A percentile compares a stretch with the other conserved stretches of the same genome.
These are phyloP conservation scores for Parachaetomium inaequale DNA, from an alignment of 495 filamentous ascomycete species.

Conservation along the genomic window DNA sequence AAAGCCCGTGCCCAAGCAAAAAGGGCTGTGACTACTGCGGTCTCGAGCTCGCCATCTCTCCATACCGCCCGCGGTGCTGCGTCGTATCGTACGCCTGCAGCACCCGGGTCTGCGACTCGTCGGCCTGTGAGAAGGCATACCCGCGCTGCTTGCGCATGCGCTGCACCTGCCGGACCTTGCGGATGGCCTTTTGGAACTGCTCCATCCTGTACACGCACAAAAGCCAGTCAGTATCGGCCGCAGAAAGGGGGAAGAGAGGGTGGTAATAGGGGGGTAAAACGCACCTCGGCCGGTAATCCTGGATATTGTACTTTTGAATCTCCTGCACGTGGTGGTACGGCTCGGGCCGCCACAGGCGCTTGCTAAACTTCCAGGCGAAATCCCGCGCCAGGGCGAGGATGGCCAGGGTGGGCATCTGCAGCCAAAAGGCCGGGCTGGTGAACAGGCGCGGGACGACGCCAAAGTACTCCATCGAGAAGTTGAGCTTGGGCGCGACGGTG, in stretches of 20 bases:
- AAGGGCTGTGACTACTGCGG: slow-evolving; percentile 29
- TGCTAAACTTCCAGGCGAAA: slow-evolving; percentile 79
- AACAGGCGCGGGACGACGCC: slow-evolving; percentile 80
- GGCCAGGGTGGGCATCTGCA: slow-evolving; percentile 77
- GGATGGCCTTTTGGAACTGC: slow-evolving; percentile 99
- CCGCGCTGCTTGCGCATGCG: slow-evolving; percentile 99
- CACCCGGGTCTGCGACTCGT: slow-evolving; percentile 89
- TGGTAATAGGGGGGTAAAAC: slow-evolving; percentile 7
- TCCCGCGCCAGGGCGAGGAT: slow-evolving; percentile 83
- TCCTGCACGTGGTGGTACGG: slow-evolving; percentile 98
- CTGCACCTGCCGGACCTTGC: slow-evolving; percentile 97
- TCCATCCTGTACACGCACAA: slow-evolving; percentile 68
- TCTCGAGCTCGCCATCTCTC: slow-evolving; percentile 84
- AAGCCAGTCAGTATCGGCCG: neutral
- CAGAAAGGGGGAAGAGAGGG: neutral
- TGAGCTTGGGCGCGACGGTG: slow-evolving; percentile 81
- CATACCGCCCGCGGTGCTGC: slow-evolving; percentile 81
- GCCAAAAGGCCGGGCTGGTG: slow-evolving; percentile 80
- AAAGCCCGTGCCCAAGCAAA: neutral
- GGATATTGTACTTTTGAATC: slow-evolving; percentile 99
- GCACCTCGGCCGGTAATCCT: slow-evolving; percentile 91
- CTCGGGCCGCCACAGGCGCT: slow-evolving; percentile 94
- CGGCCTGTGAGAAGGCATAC: slow-evolving; percentile 96
- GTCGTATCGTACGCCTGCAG: slow-evolving; percentile 98
- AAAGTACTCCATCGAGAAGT: slow-evolving; percentile 79